A percentile compares a stretch with the other conserved stretches of the same genome.
These are phyloP conservation scores for Boletus rubropictus DNA, from an alignment of 768 basidiomycete species.

Conservation along the genomic window DNA sequence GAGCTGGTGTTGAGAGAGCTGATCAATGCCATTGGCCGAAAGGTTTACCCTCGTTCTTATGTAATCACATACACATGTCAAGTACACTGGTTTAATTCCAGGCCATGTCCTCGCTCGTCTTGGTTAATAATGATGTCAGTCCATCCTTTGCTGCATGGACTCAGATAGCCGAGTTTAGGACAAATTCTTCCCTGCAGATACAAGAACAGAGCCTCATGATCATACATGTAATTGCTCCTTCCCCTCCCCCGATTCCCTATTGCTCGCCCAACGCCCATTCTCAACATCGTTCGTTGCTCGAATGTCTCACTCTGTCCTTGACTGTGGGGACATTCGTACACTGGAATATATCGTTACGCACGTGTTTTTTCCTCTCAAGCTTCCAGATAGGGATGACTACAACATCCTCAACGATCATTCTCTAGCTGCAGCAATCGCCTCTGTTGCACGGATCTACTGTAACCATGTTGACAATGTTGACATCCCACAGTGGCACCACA, in stretches of 20 bases:
- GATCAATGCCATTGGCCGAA: not conserved
- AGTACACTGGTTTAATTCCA: no score
- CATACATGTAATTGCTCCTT: not conserved
- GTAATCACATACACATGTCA: no score
- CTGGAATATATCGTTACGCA: slow-evolving; percentile 36
- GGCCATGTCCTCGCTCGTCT: no score
- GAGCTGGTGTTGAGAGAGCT: slow-evolving; percentile 67
- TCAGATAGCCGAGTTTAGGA: no score
- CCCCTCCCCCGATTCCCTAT: not conserved
- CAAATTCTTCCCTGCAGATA: no score
- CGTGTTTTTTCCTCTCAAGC: slow-evolving; percentile 38
- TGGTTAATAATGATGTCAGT: no score
- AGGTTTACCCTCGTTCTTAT: no score
- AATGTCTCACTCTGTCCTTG: slow-evolving; percentile 8
- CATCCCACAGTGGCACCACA: slow-evolving; percentile 29
- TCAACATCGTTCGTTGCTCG: not conserved
- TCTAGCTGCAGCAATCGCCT: slow-evolving; percentile 19
- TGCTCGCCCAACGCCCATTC: not conserved
- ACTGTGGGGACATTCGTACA: not conserved
- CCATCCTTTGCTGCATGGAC: no score
- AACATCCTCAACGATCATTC: slow-evolving; percentile 20
- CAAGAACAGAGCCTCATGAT: not conserved
- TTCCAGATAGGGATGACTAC: slow-evolving; percentile 37
- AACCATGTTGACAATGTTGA: slow-evolving; percentile 5
- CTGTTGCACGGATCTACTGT: slow-evolving; percentile 19